These are phyloP conservation scores for Rhodotorula mucilaginosa DNA, from an alignment of 1,284 basidiomycete genomes.

Conservation along the genomic window DNA sequence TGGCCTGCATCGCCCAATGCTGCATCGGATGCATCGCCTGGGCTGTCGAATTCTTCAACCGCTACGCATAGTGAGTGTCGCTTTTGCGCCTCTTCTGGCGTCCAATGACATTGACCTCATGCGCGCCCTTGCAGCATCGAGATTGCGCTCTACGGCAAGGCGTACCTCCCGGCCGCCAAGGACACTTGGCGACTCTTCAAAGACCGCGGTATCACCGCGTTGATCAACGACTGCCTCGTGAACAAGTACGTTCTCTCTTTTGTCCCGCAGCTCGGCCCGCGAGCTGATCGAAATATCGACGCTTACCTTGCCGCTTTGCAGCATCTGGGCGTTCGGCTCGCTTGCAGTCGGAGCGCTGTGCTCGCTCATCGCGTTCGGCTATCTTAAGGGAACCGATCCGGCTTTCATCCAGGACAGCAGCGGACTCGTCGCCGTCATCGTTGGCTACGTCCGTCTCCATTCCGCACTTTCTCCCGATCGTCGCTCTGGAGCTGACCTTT, in stretches of 20 bases:
- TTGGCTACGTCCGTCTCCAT: conserved; percentile 37
- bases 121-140: conserved; percentile 56
- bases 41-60: conserved; percentile 60
- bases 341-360: conserved; percentile 74
- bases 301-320: conserved; percentile 49
- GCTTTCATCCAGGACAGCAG: conserved; percentile 25
- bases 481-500: neutral
- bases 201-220: conserved; percentile 76
- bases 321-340: conserved; percentile 61
- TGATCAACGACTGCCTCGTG: conserved; percentile 70
- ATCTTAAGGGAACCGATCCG: conserved; percentile 49
- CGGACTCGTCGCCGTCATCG: conserved; percentile 29
- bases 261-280: neutral
- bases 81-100: too few relatives aligned
- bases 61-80: conserved; percentile 13
- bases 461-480: conserved; percentile 32
- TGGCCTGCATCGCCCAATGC: conserved; percentile 78
- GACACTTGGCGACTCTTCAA: conserved; percentile 85
- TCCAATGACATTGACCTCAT: too few relatives aligned
- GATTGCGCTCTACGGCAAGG: conserved; percentile 77
- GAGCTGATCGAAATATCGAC: neutral
- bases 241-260: neutral
- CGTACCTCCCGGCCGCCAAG: conserved; percentile 73
- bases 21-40: conserved; percentile 70
- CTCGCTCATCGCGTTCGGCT: conserved; percentile 76